phyloP scores from a whole-genome alignment of 1,284 basidiomycete genomes.

The Leucoagaricus sp. region DNA sequence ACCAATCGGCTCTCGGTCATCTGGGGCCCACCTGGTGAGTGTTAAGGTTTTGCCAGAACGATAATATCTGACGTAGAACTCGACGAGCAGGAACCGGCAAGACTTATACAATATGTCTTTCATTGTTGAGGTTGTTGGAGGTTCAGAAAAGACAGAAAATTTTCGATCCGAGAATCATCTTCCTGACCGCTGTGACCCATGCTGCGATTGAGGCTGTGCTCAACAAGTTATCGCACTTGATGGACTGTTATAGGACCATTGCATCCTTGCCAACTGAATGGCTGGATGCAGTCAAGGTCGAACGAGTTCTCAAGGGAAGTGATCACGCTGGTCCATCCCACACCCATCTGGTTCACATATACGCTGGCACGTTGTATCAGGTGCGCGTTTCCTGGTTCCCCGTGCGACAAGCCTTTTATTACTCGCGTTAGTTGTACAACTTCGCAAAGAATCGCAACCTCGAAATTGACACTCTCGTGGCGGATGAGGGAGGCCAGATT shows the following conservation, averaged over 20 bases:
- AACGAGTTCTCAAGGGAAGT: constrained; percentile 41
- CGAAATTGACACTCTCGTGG: constrained; percentile 42
- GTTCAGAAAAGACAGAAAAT: constrained; percentile 33
- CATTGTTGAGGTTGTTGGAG: constrained; percentile 45
- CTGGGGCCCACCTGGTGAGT: constrained; percentile 49
- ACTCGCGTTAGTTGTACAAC: constrained; percentile 38
- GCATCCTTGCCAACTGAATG: constrained; percentile 37
- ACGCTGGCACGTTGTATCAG: constrained; percentile 50
- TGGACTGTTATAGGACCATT: constrained; percentile 38
- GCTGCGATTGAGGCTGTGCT: constrained; percentile 49
- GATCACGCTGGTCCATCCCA: constrained; percentile 36
- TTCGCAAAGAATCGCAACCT: constrained; percentile 41
- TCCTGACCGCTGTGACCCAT: constrained; percentile 51
- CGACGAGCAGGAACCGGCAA: constrained; percentile 44
- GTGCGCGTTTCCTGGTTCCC: constrained; percentile 23
- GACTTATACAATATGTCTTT: constrained; percentile 50
- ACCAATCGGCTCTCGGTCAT: constrained; percentile 44
- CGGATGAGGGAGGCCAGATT: constrained; percentile 53
- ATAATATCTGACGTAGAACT: neutral
- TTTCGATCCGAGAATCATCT: constrained; percentile 37
- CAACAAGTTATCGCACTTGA: constrained; percentile 38
- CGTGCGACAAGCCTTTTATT: neutral
- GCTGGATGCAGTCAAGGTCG: constrained; percentile 39
- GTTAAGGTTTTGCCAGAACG: neutral
- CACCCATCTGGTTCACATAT: constrained; percentile 32